phyloP scores from a whole-genome alignment of 768 basidiomycete species.

The Clitopilus passeckerianus region DNA sequence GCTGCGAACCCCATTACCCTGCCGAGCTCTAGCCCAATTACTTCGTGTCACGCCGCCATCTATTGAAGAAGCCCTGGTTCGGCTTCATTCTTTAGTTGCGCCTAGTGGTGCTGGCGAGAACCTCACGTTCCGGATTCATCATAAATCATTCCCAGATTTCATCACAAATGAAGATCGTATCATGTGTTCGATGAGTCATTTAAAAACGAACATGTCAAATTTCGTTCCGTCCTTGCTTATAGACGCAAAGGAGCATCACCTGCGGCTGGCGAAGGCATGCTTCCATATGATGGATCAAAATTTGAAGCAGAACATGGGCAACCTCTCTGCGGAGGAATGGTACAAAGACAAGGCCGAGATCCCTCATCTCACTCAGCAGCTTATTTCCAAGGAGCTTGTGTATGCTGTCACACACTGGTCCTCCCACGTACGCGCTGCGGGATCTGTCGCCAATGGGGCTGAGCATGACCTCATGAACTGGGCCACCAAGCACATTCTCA shows the following conservation, averaged over 20 bases:
- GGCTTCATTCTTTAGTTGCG: background rate
- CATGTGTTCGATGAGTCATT: background rate
- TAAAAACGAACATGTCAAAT: background rate
- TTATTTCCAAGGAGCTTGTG: background rate
- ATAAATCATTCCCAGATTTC: background rate
- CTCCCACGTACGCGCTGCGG: background rate
- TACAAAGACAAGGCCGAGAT: background rate
- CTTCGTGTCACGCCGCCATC: background rate
- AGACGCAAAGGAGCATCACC: background rate
- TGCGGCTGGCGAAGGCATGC: background rate
- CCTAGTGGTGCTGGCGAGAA: background rate
- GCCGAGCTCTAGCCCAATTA: background rate
- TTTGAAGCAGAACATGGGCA: background rate
- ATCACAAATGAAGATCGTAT: background rate
- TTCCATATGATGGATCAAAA: background rate
- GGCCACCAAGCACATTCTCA: background rate
- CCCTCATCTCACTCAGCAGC: background rate
- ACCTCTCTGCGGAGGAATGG: background rate
- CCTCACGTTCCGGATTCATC: background rate
- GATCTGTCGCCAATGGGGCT: background rate
- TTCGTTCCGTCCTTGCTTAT: background rate
- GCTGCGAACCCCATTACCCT: background rate
- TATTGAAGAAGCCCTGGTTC: background rate
- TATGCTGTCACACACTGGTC: background rate
- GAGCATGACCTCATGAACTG: background rate